Evolutionary conservation across 2,329 filamentous ascomycete species (phyloP), one percentile per base, ranked within the genome.

Genomic region (Colletotrichum sp.): DNA sequence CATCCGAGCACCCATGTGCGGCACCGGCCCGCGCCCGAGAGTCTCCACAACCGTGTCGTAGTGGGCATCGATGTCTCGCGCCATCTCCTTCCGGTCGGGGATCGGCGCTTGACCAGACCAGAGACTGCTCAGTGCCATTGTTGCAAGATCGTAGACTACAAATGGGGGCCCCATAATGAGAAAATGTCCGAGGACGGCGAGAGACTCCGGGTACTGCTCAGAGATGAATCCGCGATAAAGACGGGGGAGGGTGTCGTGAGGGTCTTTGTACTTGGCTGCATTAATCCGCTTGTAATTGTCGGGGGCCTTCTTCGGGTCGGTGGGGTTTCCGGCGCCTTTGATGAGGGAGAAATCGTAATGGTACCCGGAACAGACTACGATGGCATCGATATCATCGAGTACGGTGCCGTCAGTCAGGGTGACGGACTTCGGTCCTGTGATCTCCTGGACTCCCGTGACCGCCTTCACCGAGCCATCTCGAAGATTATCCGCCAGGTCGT

Each of bases 291-390:
- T 65, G 30, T 80, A 76, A 7, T 78, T 76, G 34, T 82, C 82
- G 18, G 81, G 80, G 6, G 82, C 78, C n/a, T 77, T 75, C 3
- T 73, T 76, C 7, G 79, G 66, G 43, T 83, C 77, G 13, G 77
- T 78, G n/a, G 80, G 82, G 64, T 82, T 75, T 7, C 80, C 82
- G 8, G 77, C 56, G 3, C 81, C 82, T n/a, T 79, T 73, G 27
- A 84, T 68, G 1, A 82, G 56, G 8, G 82, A 81, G 58, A 82
- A 78, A 67, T 82, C 80, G 55, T 80, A 79, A n/a, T 78, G 71
- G 56, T 84, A 85, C 2, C 83, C 83, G 1, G 82, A 80, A 74
- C 82, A 83, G 71, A 81, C 78, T 58, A 85, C 78, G 64, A 85
- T 81, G 70, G 80, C 80, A 64, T 85, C 83, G 5, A 84, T 77